Base-by-base conservation (phyloP, 805 yeast genomes). In the Cyberlindnera mycetangii region DNA sequence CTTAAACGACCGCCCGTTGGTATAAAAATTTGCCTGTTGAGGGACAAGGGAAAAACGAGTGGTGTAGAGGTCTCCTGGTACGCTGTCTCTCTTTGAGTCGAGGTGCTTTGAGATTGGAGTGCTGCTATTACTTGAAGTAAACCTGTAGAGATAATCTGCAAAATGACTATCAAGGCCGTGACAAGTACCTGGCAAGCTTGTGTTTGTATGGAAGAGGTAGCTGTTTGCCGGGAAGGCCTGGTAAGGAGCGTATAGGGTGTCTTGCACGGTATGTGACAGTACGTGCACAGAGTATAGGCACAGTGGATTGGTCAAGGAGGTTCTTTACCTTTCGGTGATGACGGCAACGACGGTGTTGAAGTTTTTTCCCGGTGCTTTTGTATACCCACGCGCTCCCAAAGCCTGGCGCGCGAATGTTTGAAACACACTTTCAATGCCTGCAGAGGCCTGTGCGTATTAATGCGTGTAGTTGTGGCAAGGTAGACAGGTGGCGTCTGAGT, bases 361-460 rank as follows among this genome's bases (percentile, higher is more conserved):
- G 21, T 16, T 36, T 36, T 25, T 36, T 36, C 35, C 35, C 21
- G 21, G 7, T 30, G 17, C 37, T 38, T 38, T 38, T 38, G 35
- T 38, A 38, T 38, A 38, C 3, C 7, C 36, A 27, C 32, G 39
- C 32, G 32, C 32, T 22, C 14, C 16, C 6, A 14, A 19, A 37
- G 37, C 25, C 37, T 18, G 39, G 45, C 42, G 40, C 47, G 42
- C 42, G 37, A 30, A 38, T 39, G 42, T 44, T 28, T 35, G 42
- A 44, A 44, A 44, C 47, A 39, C 30, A 24, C 22, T 15, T 21
- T 32, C 11, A 17, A 16, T 3, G 7, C 16, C 33, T 44, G 47
- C 40, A 27, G 22, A 7, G 24, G 11, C 10, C n/a, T 31, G 40
- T 14, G 17, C 20, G 17, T 17, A 3, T 11, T 7, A 18, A 22